A percentile compares a stretch with the other conserved stretches of the same genome.
These are phyloP conservation scores for Talaromyces sp. DNA, from an alignment of 2,329 filamentous ascomycete genomes.

Conservation along the genomic window DNA sequence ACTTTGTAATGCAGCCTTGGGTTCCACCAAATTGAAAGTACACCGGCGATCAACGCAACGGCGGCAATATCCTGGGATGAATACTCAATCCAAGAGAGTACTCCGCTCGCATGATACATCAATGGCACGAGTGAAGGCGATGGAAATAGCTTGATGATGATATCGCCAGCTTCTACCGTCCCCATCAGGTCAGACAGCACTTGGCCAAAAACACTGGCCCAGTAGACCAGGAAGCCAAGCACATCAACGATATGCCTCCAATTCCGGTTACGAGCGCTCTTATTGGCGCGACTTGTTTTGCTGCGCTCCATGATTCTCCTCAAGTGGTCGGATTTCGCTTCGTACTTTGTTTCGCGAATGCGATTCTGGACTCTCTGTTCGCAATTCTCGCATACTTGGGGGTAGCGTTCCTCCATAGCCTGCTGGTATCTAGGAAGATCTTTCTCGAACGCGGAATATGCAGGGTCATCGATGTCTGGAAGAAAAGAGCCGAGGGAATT, in stretches of 20 bases:
- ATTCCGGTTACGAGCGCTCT: conserved; percentile 30
- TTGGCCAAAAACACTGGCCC: conserved; percentile 39
- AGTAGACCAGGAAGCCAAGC: conserved; percentile 39
- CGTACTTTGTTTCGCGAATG: conserved; percentile 69
- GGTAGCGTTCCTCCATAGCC: conserved; percentile 75
- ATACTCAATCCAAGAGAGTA: conserved; percentile 11
- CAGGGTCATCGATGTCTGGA: conserved; percentile 58
- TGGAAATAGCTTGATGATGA: conserved; percentile 11
- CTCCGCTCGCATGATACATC: conserved; percentile 18
- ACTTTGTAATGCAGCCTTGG: conserved; percentile 42
- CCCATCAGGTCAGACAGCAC: conserved; percentile 37
- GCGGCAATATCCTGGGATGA: conserved; percentile 28
- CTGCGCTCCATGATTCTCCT: conserved; percentile 68
- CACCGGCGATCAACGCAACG: conserved; percentile 36
- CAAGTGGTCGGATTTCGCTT: conserved; percentile 76
- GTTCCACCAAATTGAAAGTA: conserved; percentile 47
- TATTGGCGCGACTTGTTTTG: conserved; percentile 28
- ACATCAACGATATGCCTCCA: conserved; percentile 42
- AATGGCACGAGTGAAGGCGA: conserved; percentile 15
- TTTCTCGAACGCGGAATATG: conserved; percentile 63
- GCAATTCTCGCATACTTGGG: conserved; percentile 79
- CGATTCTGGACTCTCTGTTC: conserved; percentile 66
- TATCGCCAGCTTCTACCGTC: conserved; percentile 20
- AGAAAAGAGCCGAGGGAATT: conserved; percentile 75
- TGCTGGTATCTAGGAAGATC: conserved; percentile 65